Percentiles rank a stretch among this genome's conserved stretches.
Conservation (phyloP, 2,329 filamentous ascomycete genomes). For the Rhinocladiella similis region DNA sequence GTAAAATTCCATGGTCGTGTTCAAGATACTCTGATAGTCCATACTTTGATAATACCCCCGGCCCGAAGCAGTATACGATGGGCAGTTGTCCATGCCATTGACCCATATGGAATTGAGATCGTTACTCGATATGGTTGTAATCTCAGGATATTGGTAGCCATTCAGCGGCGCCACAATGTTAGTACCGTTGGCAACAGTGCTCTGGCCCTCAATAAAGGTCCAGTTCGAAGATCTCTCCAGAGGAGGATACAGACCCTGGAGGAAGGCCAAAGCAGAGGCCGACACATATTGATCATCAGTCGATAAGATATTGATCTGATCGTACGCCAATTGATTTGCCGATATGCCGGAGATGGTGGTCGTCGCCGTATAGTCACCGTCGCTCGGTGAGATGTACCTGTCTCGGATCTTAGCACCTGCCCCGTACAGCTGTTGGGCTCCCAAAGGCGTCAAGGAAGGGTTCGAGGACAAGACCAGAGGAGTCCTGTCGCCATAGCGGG, state of each 20-base stretch:
- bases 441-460: slow-evolving; percentile 51
- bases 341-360: slow-evolving; percentile 47
- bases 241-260: slow-evolving; percentile 63
- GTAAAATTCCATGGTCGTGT: slow-evolving; percentile 48
- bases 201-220: slow-evolving; percentile 38
- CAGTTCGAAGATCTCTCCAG: slow-evolving; percentile 36
- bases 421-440: slow-evolving; percentile 54
- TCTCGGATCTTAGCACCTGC: slow-evolving; percentile 54
- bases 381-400: slow-evolving; percentile 48
- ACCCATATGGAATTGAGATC: slow-evolving; percentile 56
- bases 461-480: slow-evolving; percentile 42
- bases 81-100: slow-evolving; percentile 49
- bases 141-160: slow-evolving; percentile 59
- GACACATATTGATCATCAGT: slow-evolving; percentile 49
- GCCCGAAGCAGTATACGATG: slow-evolving; percentile 37
- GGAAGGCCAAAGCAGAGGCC: slow-evolving; percentile 60
- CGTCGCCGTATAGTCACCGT: slow-evolving; percentile 7
- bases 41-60: slow-evolving; percentile 43
- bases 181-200: slow-evolving; percentile 50
- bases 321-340: slow-evolving; percentile 43
- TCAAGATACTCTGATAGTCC: slow-evolving; percentile 42
- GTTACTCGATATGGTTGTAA: slow-evolving; percentile 43
- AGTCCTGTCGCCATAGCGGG: slow-evolving; percentile 56
- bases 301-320: slow-evolving; percentile 51
- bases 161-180: slow-evolving; percentile 49